Conservation (phyloP, 1,284 basidiomycete species). For the Ustilago trichophora region DNA sequence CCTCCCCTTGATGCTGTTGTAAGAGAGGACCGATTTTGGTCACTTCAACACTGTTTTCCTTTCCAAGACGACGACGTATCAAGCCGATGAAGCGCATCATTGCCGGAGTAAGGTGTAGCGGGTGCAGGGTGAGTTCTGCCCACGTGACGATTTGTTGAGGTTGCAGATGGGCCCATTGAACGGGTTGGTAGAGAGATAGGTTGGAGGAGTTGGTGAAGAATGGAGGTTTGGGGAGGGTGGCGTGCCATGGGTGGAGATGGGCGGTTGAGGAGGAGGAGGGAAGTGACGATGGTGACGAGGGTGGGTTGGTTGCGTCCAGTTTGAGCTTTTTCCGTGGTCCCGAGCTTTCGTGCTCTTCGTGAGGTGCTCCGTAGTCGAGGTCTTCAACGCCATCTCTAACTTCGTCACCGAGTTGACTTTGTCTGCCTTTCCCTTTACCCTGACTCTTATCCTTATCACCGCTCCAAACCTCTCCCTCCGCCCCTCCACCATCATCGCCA, state of each 20-base stretch:
- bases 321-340: background rate
- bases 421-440: background rate
- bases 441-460: background rate
- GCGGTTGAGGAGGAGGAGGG: too few species aligned
- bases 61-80: too few species aligned
- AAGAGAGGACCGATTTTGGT: background rate
- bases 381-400: background rate
- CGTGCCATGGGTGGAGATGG: too few species aligned
- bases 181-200: too few species aligned
- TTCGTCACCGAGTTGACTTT: too few species aligned
- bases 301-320: background rate
- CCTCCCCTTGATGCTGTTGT: background rate
- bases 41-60: too few species aligned
- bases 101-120: background rate
- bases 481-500: constrained; percentile 1
- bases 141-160: too few species aligned
- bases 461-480: too few species aligned
- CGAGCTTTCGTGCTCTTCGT: background rate
- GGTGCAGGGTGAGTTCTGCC: constrained; percentile 1
- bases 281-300: background rate
- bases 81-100: constrained; percentile 2
- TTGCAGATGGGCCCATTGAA: too few species aligned
- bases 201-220: too few species aligned
- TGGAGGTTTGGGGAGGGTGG: too few species aligned
- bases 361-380: constrained; percentile 5